Evolutionary conservation across 1,284 basidiomycete species (phyloP).

Genomic region (Malassezia cuniculi): DNA sequence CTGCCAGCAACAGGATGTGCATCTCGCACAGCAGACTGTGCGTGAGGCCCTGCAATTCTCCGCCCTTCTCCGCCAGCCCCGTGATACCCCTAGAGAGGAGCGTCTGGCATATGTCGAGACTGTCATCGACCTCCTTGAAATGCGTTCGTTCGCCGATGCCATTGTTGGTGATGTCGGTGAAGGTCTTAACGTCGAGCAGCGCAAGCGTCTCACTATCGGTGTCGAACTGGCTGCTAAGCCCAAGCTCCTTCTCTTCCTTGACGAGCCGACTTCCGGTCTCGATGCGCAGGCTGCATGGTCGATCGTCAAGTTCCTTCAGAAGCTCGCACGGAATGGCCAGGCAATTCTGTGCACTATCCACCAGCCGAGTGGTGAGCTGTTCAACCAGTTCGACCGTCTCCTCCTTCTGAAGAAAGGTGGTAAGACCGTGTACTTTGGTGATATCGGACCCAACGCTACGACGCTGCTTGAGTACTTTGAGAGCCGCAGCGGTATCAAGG

Average conservation of each 20-base stretch:
- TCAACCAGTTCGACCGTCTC: slow-evolving; percentile 30
- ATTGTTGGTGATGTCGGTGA: slow-evolving; percentile 28
- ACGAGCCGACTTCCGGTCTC: slow-evolving; percentile 34
- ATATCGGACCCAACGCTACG: slow-evolving; percentile 22
- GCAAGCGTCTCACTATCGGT: slow-evolving; percentile 35
- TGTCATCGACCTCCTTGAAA: slow-evolving; percentile 28
- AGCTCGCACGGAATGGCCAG: slow-evolving; percentile 26
- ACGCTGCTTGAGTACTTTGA: slow-evolving; percentile 29
- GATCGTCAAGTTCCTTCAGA: slow-evolving; percentile 27
- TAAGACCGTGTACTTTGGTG: slow-evolving; percentile 22
- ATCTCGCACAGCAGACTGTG: slow-evolving; percentile 27
- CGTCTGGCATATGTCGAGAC: slow-evolving; percentile 24
- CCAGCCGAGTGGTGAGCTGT: slow-evolving; percentile 28
- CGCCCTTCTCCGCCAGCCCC: slow-evolving; percentile 30
- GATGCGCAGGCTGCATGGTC: slow-evolving; percentile 26
- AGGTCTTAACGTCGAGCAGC: slow-evolving; percentile 26
- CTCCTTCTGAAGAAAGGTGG: slow-evolving; percentile 29
- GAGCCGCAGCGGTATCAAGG: slow-evolving; percentile 19
- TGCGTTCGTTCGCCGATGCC: slow-evolving; percentile 24
- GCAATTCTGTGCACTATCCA: slow-evolving; percentile 38
- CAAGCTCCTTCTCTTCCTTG: slow-evolving; percentile 35
- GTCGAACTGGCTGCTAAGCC: slow-evolving; percentile 37
- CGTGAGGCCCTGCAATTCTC: slow-evolving; percentile 33
- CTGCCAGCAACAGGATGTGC: slow-evolving; percentile 29
- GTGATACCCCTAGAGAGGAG: slow-evolving; percentile 19